These are phyloP conservation scores for Stemphylium beticola DNA, from an alignment of 2,329 filamentous ascomycete species.

Conservation along the genomic window DNA sequence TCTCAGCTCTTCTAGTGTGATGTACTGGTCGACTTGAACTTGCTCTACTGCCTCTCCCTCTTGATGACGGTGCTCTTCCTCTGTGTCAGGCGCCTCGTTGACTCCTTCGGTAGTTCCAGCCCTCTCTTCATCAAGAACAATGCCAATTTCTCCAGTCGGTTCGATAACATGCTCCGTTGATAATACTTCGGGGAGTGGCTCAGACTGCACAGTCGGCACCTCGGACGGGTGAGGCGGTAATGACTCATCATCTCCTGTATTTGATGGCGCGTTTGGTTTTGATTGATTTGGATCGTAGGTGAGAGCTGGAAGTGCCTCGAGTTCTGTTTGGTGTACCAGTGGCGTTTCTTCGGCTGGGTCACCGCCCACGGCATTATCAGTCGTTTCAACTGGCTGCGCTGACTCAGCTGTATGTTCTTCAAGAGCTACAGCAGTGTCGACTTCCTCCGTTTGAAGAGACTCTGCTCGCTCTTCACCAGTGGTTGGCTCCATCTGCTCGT, in stretches of 20 bases:
- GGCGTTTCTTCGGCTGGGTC: not conserved
- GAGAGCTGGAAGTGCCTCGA: not conserved
- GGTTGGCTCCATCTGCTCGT: slow-evolving; percentile 1
- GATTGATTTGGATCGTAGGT: not conserved
- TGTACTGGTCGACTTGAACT: not conserved
- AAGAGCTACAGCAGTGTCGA: not conserved
- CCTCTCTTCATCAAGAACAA: not conserved
- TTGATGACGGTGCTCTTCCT: not conserved
- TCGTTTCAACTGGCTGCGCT: not conserved
- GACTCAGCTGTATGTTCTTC: not conserved
- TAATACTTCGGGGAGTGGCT: not conserved
- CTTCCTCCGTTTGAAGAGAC: slow-evolving; percentile 1
- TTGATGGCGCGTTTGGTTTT: slow-evolving; percentile 11
- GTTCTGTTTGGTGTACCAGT: not conserved
- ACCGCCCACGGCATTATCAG: not conserved
- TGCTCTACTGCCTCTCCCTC: not conserved
- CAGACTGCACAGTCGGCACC: not conserved
- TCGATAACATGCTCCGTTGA: slow-evolving; percentile 1
- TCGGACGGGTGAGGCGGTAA: not conserved
- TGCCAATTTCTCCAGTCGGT: not conserved
- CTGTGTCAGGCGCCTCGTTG: slow-evolving; percentile 4
- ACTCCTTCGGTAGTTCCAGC: not conserved
- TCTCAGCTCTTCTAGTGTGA: not conserved
- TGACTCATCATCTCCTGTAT: slow-evolving; percentile 5
- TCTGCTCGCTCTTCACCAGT: slow-evolving; percentile 1